Evolutionary conservation across 1,284 basidiomycete genomes (phyloP), one percentile per base, ranked within the genome.

Genomic region (Albatrellus sp.): DNA sequence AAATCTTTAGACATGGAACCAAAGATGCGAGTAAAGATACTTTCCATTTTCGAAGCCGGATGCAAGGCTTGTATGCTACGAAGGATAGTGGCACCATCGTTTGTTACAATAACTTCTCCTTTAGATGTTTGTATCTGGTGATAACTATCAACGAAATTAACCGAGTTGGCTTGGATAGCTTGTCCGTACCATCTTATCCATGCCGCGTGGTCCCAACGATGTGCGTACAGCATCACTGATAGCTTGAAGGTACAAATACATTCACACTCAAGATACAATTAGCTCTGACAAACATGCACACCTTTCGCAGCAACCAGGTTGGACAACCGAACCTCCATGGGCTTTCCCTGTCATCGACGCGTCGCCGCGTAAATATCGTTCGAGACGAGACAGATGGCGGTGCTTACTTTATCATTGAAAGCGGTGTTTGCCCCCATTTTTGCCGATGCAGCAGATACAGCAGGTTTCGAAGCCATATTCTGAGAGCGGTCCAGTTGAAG

Each of bases 181-280:
- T 12, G 41, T 12, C 17, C 69, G 50, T 56, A 87, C 92, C 93
- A 97, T 97, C 72, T 97, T 98, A 70, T 98, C 96, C 96, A 98
- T 98, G 54, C 96, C 96, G 65, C 90, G 84, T 39, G 96, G 96
- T 14, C 96, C 96, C 52, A 99, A 68, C 43, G 92, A 97, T 42
- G 96, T 98, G 57, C 96, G 75, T 32, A 99, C 91, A 43, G 92
- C 94, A 69, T 98, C 94, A 56, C 91, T 92, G 57, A 99, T 96
- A 31, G 96, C 94, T 96, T 53, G 16, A 44, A 42, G 34, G 29
- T 31, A 46, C 34, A 40, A 46, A 46, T 35, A 32, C 46, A 49
- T 39, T 48, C 48, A 60, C 48, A 41, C 47, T 40, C 19, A 42
- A 34, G 17, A 40, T 38, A 33, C 19, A n/a, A 33, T 10, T 35